Evolutionary conservation across 106 monocot species (phyloP).

Genomic region (Gastrodia elata): DNA sequence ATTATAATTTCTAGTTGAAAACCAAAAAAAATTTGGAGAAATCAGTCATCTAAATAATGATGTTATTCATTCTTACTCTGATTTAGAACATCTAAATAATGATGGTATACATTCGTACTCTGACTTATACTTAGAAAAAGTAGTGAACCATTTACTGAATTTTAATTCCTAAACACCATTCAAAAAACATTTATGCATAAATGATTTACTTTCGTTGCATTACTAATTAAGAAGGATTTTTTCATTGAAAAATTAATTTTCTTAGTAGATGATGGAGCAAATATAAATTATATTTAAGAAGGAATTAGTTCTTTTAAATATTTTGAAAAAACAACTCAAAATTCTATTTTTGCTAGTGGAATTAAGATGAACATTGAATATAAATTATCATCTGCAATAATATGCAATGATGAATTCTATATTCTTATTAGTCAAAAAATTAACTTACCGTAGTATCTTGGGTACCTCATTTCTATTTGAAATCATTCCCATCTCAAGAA

Average conservation of each 20-base stretch:
- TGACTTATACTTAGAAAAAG: no score
- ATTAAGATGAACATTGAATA: background rate
- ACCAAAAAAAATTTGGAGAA: no score
- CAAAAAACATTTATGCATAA: no score
- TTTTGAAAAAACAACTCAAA: conserved; percentile 4
- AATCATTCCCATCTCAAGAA: background rate
- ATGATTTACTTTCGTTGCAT: no score
- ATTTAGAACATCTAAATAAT: no score
- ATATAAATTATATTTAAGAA: background rate
- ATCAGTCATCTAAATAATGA: no score
- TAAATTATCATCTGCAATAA: background rate
- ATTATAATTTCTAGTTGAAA: no score
- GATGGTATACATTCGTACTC: no score
- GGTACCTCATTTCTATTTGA: background rate
- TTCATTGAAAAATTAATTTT: background rate
- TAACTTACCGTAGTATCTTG: background rate
- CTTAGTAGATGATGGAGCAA: background rate
- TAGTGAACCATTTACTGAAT: no score
- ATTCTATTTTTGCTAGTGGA: background rate
- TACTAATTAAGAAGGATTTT: background rate
- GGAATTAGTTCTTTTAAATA: background rate
- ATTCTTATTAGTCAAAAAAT: background rate
- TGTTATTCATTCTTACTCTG: no score
- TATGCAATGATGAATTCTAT: background rate
- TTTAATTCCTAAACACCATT: no score